These are phyloP conservation scores for Mrakia gelida DNA, from an alignment of 768 basidiomycete species.

Conservation along the genomic window DNA sequence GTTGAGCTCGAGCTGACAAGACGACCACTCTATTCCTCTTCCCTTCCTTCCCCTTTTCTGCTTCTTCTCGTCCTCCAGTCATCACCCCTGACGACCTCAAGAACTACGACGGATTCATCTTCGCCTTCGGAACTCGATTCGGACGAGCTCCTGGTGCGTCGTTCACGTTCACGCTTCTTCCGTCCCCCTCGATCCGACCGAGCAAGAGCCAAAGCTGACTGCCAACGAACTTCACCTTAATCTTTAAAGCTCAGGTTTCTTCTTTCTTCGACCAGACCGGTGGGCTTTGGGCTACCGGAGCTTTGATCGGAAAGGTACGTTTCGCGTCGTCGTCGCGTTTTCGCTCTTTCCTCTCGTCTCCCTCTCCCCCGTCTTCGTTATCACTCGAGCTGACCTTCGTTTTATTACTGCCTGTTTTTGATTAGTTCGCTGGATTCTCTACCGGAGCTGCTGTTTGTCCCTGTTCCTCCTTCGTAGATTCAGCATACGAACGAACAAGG, in stretches of 20 bases:
- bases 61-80: too few species aligned
- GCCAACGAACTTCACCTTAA: too few species aligned
- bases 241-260: slow-evolving; percentile 18
- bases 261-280: slow-evolving; percentile 27
- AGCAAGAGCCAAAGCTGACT: neutral
- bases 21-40: neutral
- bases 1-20: too few species aligned
- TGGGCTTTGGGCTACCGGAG: slow-evolving; percentile 14
- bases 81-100: slow-evolving; percentile 3
- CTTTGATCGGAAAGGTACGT: neutral
- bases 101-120: slow-evolving; percentile 5
- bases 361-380: neutral
- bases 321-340: neutral
- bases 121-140: slow-evolving; percentile 22
- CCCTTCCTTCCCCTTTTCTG: neutral
- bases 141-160: slow-evolving; percentile 27
- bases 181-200: neutral
- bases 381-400: neutral
- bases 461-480: neutral
- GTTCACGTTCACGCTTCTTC: neutral
- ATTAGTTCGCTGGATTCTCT: neutral
- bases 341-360: too few species aligned
- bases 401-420: neutral
- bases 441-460: neutral
- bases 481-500: neutral